phyloP scores from a whole-genome alignment of 805 yeast species.

The Ogataea populi-albae region DNA sequence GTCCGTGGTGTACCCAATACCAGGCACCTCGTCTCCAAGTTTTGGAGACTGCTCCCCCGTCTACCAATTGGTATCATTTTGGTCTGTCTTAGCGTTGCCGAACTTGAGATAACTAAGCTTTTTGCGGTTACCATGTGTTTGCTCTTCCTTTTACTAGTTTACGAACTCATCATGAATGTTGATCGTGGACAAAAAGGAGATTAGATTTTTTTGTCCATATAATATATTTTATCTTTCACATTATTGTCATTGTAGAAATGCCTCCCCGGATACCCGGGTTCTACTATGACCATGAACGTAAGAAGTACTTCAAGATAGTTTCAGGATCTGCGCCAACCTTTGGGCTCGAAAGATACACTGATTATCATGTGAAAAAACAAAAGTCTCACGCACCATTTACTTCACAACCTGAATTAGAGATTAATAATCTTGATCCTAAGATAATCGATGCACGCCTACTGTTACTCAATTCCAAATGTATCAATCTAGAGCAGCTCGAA shows the following conservation, averaged over 20 bases:
- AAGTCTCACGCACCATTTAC: not conserved
- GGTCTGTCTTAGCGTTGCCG: conserved; percentile 12
- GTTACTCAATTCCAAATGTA: conserved; percentile 1
- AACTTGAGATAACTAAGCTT: conserved; percentile 13
- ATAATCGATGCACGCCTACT: not conserved
- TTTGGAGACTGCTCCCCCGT: conserved; percentile 20
- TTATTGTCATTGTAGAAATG: not conserved
- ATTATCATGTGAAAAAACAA: not conserved
- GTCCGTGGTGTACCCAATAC: conserved; percentile 35
- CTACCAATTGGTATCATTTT: conserved; percentile 9
- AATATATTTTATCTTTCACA: not conserved
- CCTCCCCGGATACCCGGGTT: conserved; percentile 19
- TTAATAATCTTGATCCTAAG: not conserved
- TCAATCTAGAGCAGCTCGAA: not conserved
- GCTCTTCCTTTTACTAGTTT: conserved; percentile 9
- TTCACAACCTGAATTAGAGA: not conserved
- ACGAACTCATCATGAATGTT: conserved; percentile 11
- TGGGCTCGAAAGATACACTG: not conserved
- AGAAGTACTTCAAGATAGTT: conserved; percentile 1
- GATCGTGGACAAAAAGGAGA: not conserved
- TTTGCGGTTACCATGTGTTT: conserved; percentile 14
- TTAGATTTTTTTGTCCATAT: not conserved
- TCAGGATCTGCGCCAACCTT: not conserved
- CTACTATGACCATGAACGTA: conserved; percentile 14
- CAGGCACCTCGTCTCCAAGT: conserved; percentile 31